Percentiles rank a stretch among this genome's conserved stretches.
These are phyloP conservation scores for Exophiala aquamarina DNA, from an alignment of 2,329 filamentous ascomycete genomes.

Conservation along the genomic window DNA sequence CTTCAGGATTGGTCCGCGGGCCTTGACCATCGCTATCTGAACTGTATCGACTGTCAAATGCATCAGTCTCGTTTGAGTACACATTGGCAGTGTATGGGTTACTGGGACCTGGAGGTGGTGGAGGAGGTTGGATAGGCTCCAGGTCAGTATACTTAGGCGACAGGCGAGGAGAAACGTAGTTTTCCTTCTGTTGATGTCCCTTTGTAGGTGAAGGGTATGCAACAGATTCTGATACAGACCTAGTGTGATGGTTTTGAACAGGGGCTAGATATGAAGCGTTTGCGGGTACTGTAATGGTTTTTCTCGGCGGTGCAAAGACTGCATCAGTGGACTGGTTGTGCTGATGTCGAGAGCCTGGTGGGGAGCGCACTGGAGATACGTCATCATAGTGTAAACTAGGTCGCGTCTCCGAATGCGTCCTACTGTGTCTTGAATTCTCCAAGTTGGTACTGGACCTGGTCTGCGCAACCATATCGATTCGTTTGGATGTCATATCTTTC, in stretches of 20 bases:
- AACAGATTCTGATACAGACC: constrained; percentile 29
- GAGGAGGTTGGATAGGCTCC: constrained; percentile 25
- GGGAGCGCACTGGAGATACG: constrained; percentile 49
- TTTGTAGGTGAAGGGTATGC: constrained; percentile 22
- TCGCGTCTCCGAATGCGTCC: constrained; percentile 27
- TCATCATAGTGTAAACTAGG: constrained; percentile 46
- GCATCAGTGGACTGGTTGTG: constrained; percentile 43
- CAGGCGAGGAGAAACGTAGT: constrained; percentile 20
- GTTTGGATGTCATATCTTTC: constrained; percentile 80
- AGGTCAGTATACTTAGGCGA: constrained; percentile 20
- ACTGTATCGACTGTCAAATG: constrained; percentile 37
- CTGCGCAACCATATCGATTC: constrained; percentile 64
- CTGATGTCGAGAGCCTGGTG: constrained; percentile 50
- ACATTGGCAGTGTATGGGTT: constrained; percentile 24
- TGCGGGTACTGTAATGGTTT: constrained; percentile 18
- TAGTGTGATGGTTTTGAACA: constrained; percentile 24
- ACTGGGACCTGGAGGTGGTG: constrained; percentile 39
- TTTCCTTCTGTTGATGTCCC: constrained; percentile 16
- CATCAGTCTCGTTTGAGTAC: constrained; percentile 23
- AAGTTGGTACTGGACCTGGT: constrained; percentile 34
- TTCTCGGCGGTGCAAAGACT: constrained; percentile 52
- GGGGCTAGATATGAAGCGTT: constrained; percentile 19
- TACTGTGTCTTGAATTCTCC: constrained; percentile 32
- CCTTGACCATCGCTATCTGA: constrained; percentile 39
- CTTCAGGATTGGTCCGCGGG: constrained; percentile 25